Evolutionary conservation across 495 filamentous ascomycete genomes (phyloP), one percentile per base, ranked within the genome.

Genomic region (Filosporella fistucella): DNA sequence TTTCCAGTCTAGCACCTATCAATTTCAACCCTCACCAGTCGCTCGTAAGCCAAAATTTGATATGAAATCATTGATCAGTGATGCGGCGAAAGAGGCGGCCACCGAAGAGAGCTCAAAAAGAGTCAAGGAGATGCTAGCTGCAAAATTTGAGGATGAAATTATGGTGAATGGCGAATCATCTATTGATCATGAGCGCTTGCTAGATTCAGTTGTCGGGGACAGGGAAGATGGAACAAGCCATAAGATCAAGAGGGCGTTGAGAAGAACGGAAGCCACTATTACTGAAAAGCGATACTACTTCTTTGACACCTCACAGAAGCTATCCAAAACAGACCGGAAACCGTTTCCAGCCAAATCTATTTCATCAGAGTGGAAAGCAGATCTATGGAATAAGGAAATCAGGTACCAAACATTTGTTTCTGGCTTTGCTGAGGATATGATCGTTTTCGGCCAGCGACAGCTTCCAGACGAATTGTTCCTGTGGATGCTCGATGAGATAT

Each of bases 401-500:
- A 72, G 86, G 34, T 67, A 78, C 29, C 78, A 86, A 52, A 68
- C 76, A 2, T 77, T 94, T 49, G 64, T 87, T 33, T 82, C 84
- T 37, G 89, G 89, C 1, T 72, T 82, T 46, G 67, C 84, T 1
- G 76, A 79, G 51, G 72, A 80, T 49, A 74, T 85, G 16, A 67
- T 83, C 22, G 59, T 60, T 14, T 72, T 70, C 46, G 63, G 68
- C 28, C n/a, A n/a, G n/a, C 63, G 62, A 21, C 42, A 63, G 12
- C 65, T 93, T 5, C 82, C 90, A 1, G 79, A 89, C 42, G 80
- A 88, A 45, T 56, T 94, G 16, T 70, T 89, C 18, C 39, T 69
- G 16, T 96, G 89, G 89, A 74, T 91, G 2, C 67, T 94, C 10
- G 67, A 80, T 32, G 80, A 88, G 51, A 69, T 84, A n/a, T 75